Evolutionary conservation across 345 rosid species (phyloP), one percentile per base, ranked within the genome.

Genomic region (Brassica nigra): DNA sequence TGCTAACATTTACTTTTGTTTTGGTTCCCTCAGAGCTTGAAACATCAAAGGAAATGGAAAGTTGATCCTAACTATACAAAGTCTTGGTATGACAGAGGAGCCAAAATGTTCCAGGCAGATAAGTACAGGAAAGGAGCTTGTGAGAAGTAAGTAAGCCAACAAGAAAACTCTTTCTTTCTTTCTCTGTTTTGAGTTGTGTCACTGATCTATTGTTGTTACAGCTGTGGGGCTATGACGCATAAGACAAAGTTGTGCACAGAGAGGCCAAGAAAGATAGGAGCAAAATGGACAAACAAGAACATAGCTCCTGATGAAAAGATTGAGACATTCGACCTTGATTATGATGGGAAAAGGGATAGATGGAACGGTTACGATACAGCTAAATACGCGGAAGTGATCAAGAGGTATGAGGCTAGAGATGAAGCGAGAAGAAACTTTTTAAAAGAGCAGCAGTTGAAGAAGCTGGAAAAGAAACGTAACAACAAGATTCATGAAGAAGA

Each of bases 211-310:
- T 74, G 61, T 39, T 67, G 77, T 33, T 49, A 4, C 76, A 90
- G 92, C 77, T 94, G 95, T 77, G 95, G 98, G 34, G 95, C 97
- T 6, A 86, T 94, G 92, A 87, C 98, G 8, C 97, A 92, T 76
- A 74, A 80, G 79, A 65, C 74, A 15, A 94, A 89, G 80, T 29
- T 86, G 4, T 92, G 97, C 84, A 84, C 85, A 88, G 97, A 92
- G 27, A 89, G 97, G 76, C 97, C 96, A 11, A 75, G 91, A 28
- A 83, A 87, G 75, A 76, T 78, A 5, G 96, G 98, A 65, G 97
- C 93, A 6, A 87, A 81, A 62, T 89, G 86, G 88, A 92, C 91
- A 0, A 92, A 68, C 78, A 94, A 64, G 78, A 83, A 86, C 74
- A 90, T 94, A 70, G 94, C 93, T 4, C 96, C 94, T 34, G 98